A percentile compares a stretch with the other conserved stretches of the same genome.
Evolutionary conservation across 1,284 basidiomycete genomes (phyloP).

Genomic region (Cryptococcus sp.): DNA sequence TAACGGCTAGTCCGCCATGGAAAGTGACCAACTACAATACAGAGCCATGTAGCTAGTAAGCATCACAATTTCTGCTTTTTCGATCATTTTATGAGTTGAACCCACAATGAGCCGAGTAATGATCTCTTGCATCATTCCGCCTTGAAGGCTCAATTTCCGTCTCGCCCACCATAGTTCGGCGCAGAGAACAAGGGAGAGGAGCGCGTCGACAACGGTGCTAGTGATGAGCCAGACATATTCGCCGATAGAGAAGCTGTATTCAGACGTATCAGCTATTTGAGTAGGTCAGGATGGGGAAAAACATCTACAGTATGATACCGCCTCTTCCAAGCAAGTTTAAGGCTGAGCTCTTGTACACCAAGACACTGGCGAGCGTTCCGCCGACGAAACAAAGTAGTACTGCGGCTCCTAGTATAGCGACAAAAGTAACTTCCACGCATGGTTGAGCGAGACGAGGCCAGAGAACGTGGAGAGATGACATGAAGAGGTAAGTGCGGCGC

Average conservation of each 20-base stretch:
- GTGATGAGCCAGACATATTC: slow-evolving; percentile 24
- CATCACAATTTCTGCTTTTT: no score
- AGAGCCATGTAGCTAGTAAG: no score
- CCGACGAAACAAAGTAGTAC: slow-evolving; percentile 11
- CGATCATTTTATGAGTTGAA: no score
- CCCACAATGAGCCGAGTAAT: slow-evolving; percentile 28
- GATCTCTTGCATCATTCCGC: slow-evolving; percentile 25
- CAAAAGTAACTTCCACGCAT: slow-evolving; percentile 14
- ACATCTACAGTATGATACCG: background rate
- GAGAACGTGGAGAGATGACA: slow-evolving; percentile 24
- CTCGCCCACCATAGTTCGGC: slow-evolving; percentile 36
- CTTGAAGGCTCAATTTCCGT: slow-evolving; percentile 20
- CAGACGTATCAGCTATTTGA: background rate
- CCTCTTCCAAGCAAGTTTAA: background rate
- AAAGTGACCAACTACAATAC: slow-evolving; percentile 35
- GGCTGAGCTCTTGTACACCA: slow-evolving; percentile 8
- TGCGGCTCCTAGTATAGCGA: background rate
- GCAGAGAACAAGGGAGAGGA: slow-evolving; percentile 22
- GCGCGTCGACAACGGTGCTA: slow-evolving; percentile 22
- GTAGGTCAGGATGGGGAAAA: background rate
- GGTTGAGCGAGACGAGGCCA: slow-evolving; percentile 26
- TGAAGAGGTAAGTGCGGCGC: slow-evolving; percentile 27
- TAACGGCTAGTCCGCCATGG: slow-evolving; percentile 30
- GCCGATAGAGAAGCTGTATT: background rate
- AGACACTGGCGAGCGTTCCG: slow-evolving; percentile 10